Percentiles rank a stretch among this genome's conserved stretches.
These are phyloP conservation scores for Pachysandra terminalis DNA, from an alignment of 164 flowering plant genomes.

Conservation along the genomic window DNA sequence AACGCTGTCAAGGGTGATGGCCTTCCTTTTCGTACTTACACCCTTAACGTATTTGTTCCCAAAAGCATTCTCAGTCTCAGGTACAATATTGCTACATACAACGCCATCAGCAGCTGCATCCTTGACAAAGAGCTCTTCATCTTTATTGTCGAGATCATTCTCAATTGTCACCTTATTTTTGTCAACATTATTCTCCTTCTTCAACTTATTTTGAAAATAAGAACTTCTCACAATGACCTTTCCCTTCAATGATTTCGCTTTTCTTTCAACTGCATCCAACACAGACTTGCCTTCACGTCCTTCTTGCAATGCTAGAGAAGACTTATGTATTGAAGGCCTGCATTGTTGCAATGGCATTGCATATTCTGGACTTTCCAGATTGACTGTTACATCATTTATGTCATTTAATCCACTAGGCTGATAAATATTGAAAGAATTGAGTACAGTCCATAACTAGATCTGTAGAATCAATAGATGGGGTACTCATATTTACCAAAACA, in stretches of 20 bases:
- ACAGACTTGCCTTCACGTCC: conserved; percentile 20
- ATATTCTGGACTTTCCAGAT: conserved; percentile 16
- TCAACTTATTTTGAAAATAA: conserved; percentile 47
- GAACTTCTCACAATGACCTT: conserved; percentile 49
- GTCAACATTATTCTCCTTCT: conserved; percentile 21
- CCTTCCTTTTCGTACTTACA: conserved; percentile 38
- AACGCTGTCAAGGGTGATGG: conserved; percentile 14
- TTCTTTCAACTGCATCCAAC: conserved; percentile 22
- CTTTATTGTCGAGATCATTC: conserved; percentile 22
- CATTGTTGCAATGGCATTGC: conserved; percentile 23
- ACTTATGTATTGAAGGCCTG: conserved; percentile 29
- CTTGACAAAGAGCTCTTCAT: conserved; percentile 20
- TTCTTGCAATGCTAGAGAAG: conserved; percentile 35
- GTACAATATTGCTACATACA: conserved; percentile 10
- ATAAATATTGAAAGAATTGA: conserved; percentile 12
- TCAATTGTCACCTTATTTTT: conserved; percentile 29
- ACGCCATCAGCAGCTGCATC: conserved; percentile 7
- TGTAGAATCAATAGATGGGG: background rate
- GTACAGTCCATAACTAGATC: background rate
- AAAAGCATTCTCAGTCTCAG: conserved; percentile 8
- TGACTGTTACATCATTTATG: conserved; percentile 14
- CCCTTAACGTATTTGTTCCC: conserved; percentile 14
- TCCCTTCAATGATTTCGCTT: conserved; percentile 23
- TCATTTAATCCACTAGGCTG: conserved; percentile 10
- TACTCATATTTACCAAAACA: conserved; percentile 32